Conservation (phyloP, 73 alveolate genomes). For the Durusdinium trenchii region DNA sequence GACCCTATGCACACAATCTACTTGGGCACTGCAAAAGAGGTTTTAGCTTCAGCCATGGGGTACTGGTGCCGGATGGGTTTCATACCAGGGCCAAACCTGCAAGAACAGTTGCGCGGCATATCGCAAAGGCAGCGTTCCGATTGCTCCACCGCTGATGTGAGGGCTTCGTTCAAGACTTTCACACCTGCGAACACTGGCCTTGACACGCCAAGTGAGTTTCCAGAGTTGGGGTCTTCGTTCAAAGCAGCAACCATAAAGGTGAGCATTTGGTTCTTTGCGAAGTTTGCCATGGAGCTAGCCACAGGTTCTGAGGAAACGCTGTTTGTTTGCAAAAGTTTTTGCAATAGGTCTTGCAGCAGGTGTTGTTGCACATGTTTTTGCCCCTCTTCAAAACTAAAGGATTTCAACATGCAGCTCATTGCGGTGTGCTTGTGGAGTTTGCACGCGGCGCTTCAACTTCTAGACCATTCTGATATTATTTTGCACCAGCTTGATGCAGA, state of each 20-base stretch:
- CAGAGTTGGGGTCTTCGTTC: background rate
- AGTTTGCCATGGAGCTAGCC: background rate
- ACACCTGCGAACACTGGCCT: conserved; percentile 15
- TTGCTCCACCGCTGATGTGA: background rate
- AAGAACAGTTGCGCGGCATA: background rate
- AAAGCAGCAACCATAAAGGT: background rate
- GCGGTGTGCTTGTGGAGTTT: conserved; percentile 1
- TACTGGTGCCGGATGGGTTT: background rate
- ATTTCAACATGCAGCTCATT: background rate
- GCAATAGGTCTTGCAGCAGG: background rate
- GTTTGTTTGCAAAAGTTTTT: background rate
- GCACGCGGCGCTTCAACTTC: background rate
- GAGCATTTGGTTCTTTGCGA: background rate
- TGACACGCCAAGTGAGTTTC: background rate
- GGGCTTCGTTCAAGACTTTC: background rate
- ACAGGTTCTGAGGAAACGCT: background rate
- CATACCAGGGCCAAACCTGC: background rate
- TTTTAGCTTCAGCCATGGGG: background rate
- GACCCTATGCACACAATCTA: conserved; percentile 42
- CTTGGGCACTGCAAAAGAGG: background rate
- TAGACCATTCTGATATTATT: background rate
- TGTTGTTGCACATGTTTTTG: background rate
- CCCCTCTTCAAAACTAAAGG: background rate
- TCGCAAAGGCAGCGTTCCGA: background rate
- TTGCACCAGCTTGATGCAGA: background rate